A percentile compares a stretch with the other conserved stretches of the same genome.
Evolutionary conservation across 106 monocot genomes (phyloP).

Genomic region (Amphibolis antarctica): DNA sequence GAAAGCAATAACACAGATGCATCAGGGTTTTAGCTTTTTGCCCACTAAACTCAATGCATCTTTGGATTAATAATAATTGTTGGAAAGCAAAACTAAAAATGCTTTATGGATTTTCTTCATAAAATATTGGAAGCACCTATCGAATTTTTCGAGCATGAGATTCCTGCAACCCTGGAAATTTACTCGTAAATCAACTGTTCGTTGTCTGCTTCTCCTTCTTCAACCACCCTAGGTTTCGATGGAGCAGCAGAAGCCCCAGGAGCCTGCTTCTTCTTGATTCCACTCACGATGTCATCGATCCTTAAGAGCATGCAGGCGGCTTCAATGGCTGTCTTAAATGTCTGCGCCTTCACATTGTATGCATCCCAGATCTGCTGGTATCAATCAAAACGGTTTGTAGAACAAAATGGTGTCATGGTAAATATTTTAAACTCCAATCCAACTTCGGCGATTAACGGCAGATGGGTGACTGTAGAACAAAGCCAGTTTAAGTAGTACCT

Average conservation of each 20-base stretch:
- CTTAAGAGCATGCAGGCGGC: constrained; percentile 91
- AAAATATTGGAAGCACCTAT: no score
- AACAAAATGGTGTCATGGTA: neutral
- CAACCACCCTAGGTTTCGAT: constrained; percentile 58
- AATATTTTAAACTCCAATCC: no score
- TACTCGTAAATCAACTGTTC: constrained; percentile 86
- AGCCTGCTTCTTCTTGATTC: constrained; percentile 93
- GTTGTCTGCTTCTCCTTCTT: constrained; percentile 80
- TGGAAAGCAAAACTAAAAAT: no score
- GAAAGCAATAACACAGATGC: no score
- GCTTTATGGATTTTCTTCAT: no score
- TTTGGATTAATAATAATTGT: no score
- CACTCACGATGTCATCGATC: constrained; percentile 93
- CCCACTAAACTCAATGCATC: no score
- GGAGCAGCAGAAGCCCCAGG: constrained; percentile 47
- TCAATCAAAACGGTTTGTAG: neutral
- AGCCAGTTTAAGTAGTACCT: constrained; percentile 38
- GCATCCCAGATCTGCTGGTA: constrained; percentile 82
- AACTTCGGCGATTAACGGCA: no score
- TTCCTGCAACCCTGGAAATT: neutral
- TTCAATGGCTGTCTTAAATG: constrained; percentile 92
- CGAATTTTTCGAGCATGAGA: no score
- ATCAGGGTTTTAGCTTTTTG: no score
- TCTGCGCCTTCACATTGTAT: constrained; percentile 88
- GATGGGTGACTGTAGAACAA: no score